Evolutionary conservation across 2,329 filamentous ascomycete genomes (phyloP), one percentile per base, ranked within the genome.

Genomic region (Colletotrichum tropicale): DNA sequence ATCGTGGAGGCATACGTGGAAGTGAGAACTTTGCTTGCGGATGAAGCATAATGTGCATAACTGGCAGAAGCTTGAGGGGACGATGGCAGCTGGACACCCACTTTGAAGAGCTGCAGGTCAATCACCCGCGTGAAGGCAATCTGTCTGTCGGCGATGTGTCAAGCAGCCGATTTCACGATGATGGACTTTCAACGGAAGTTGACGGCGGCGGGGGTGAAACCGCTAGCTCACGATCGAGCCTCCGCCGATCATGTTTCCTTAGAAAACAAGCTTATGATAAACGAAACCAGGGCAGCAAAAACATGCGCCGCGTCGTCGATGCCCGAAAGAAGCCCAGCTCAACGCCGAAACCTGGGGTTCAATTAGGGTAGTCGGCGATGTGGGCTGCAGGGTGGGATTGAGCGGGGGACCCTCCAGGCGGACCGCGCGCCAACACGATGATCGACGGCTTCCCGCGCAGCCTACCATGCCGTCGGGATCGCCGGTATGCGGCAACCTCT

Each of bases 391-490:
- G 55, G 28, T 38, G 48, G 36, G 38, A 66, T 43, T 3, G 38
- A 3, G n/a, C 3, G 15, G 30, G 38, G 72, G 62, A 30, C 38
- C 15, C 36, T 21, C 48, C 36, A 38, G 58, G 32, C 58, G 34
- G 60, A 74, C 48, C 60, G 34, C 28, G 26, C 67, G 0, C 43
- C 43, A 52, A 52, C n/a, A 28, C 55, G 26, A 72, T 72, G 72
- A 75, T 75, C 69, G 62, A 56, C 69, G 55, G 52, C 24, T 72
- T 67, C 61, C 72, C 69, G 69, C 13, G 30, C 24, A 21, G 21
- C 13, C 10, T 55, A 66, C 61, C 72, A 26, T 13, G 21, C 61
- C 55, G 32, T 21, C 55, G 72, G 72, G 36, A 62, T 56, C 52
- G 69, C 38, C 68, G 67, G 66, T 21, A 43, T 15, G 26, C 32